Conservation (phyloP, 2,329 filamentous ascomycete genomes). For the Tolypocladium endophyticum region DNA sequence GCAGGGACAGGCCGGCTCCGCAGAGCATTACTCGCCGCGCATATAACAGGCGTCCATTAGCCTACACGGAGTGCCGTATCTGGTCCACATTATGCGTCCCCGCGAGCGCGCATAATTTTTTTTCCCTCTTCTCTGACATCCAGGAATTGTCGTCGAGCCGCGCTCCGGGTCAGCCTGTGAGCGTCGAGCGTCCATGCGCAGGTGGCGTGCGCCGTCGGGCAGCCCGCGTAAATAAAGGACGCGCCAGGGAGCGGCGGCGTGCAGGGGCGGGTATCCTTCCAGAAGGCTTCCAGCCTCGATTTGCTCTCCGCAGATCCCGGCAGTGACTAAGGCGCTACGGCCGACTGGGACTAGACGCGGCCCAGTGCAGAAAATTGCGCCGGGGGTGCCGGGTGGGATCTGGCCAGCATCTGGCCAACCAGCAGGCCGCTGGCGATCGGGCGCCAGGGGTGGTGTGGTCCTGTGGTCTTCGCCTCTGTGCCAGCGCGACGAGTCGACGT, state of each 20-base stretch:
- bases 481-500: too few species aligned
- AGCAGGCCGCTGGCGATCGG: not conserved
- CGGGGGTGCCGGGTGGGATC: not conserved
- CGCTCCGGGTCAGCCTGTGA: not conserved
- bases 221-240: not conserved
- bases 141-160: not conserved
- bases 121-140: too few species aligned
- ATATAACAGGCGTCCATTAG: not conserved
- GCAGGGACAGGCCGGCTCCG: not conserved
- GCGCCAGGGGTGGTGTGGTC: not conserved
- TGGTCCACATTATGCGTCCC: not conserved
- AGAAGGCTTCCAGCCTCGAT: conserved; percentile 1
- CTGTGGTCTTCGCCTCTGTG: too few species aligned
- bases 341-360: not conserved
- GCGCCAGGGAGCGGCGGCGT: not conserved
- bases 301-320: not conserved
- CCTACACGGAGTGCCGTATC: not conserved
- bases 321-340: not conserved
- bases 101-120: not conserved
- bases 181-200: conserved; percentile 27
- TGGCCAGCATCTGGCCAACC: not conserved
- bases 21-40: not conserved
- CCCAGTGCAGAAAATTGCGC: not conserved
- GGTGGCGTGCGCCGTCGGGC: not conserved
- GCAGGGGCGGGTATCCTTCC: not conserved